Conservation (phyloP, 495 filamentous ascomycete species). For the Chaetomium cochliodes region DNA sequence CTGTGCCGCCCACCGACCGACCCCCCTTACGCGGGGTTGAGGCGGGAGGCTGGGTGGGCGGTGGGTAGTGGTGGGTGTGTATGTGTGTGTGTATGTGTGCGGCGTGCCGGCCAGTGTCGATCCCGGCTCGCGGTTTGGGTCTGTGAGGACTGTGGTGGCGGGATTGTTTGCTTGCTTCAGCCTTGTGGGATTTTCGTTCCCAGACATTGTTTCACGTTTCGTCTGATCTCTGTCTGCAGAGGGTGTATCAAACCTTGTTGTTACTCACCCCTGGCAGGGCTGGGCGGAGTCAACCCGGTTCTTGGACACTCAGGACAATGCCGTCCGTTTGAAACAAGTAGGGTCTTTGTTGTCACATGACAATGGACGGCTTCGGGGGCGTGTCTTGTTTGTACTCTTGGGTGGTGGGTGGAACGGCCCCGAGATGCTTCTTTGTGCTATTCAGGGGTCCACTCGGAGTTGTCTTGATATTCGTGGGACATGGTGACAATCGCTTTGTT, state of each 20-base stretch:
- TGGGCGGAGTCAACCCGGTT: background rate
- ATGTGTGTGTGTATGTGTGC: too few relatives aligned
- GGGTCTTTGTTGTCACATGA: background rate
- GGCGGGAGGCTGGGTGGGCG: too few relatives aligned
- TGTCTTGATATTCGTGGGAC: too few relatives aligned
- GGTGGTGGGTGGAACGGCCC: too few relatives aligned
- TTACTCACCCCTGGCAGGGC: constrained; percentile 1
- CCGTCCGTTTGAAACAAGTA: background rate
- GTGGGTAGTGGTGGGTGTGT: too few relatives aligned
- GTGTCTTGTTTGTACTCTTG: too few relatives aligned
- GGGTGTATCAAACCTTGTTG: constrained; percentile 1
- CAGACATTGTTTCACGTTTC: constrained; percentile 4
- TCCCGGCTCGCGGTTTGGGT: background rate
- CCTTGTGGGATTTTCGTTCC: constrained; percentile 1
- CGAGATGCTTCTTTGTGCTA: too few relatives aligned
- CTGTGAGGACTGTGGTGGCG: background rate
- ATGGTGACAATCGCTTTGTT: too few relatives aligned
- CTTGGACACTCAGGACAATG: background rate
- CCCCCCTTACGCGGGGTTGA: background rate
- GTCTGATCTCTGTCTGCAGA: background rate
- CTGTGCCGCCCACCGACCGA: constrained; percentile 6
- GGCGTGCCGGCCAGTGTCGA: background rate
- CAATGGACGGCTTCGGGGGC: background rate
- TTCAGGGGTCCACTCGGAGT: too few relatives aligned
- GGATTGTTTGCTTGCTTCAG: constrained; percentile 9